Percentiles rank a stretch among this genome's conserved stretches.
These are phyloP conservation scores for Eruca vesicaria DNA, from an alignment of 441 rosid species.

Conservation along the genomic window DNA sequence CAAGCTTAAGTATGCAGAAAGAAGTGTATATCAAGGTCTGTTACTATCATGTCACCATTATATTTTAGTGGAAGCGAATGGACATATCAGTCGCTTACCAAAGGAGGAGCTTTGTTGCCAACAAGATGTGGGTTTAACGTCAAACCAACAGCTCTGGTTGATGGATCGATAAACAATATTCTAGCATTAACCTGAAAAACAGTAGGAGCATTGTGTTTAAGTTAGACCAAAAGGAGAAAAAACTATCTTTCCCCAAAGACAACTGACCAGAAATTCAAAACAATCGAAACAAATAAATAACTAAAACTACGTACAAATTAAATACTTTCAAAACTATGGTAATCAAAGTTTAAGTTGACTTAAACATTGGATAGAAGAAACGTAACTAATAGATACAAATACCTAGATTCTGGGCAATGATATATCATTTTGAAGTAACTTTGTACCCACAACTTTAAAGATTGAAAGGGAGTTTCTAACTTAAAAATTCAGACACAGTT, in stretches of 20 bases:
- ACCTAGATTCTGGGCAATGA: background rate
- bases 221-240: background rate
- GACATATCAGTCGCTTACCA: constrained; percentile 49
- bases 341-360: background rate
- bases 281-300: background rate
- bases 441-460: background rate
- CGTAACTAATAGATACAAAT: background rate
- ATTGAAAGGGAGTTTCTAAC: background rate
- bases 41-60: background rate
- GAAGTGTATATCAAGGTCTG: background rate
- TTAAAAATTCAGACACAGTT: background rate
- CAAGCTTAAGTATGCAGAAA: background rate
- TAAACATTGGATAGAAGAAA: background rate
- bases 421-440: background rate
- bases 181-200: constrained; percentile 85
- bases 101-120: constrained; percentile 71
- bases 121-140: constrained; percentile 86
- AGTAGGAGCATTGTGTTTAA: constrained; percentile 4
- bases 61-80: background rate
- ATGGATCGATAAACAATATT: constrained; percentile 88
- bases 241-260: background rate
- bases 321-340: background rate
- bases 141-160: constrained; percentile 95
- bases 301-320: background rate
- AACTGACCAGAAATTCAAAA: constrained; percentile 3